Evolutionary conservation across 2,329 filamentous ascomycete genomes (phyloP).

Genomic region (Clarireedia paspali): DNA sequence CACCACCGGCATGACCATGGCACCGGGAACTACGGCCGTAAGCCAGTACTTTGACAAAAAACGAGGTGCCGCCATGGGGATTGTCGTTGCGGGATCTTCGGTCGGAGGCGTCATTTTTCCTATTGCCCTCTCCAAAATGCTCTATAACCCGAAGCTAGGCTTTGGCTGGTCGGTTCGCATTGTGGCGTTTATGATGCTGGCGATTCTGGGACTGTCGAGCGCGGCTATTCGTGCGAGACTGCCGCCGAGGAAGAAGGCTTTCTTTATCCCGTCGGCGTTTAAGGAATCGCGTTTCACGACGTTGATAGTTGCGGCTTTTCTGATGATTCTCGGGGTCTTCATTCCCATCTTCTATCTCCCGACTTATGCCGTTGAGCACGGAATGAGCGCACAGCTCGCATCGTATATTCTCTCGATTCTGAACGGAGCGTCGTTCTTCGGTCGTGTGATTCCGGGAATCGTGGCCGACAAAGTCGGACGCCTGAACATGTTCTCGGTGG

Average conservation of each 20-base stretch:
- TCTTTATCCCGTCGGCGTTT: slow-evolving; percentile 6
- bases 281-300: slow-evolving; percentile 1
- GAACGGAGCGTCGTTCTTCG: slow-evolving; percentile 21
- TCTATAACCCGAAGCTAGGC: slow-evolving; percentile 13
- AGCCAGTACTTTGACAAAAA: slow-evolving; percentile 45
- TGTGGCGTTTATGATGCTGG: slow-evolving; percentile 35
- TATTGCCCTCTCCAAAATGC: slow-evolving; percentile 4
- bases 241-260: slow-evolving; percentile 3
- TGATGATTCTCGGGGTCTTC: slow-evolving; percentile 42
- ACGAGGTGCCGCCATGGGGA: slow-evolving; percentile 39
- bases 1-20: slow-evolving; percentile 33
- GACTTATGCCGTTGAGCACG: slow-evolving; percentile 35
- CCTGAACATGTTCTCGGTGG: slow-evolving; percentile 24
- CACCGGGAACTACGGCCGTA: slow-evolving; percentile 21
- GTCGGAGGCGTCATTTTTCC: slow-evolving; percentile 9
- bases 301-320: slow-evolving; percentile 1
- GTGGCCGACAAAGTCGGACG: slow-evolving; percentile 18
- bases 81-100: slow-evolving; percentile 28
- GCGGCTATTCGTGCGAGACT: neutral
- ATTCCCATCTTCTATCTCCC: slow-evolving; percentile 40
- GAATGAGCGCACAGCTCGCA: slow-evolving; percentile 39
- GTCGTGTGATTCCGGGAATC: slow-evolving; percentile 6
- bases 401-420: slow-evolving; percentile 45
- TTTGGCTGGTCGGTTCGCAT: slow-evolving; percentile 29
- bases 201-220: slow-evolving; percentile 5